Conservation (phyloP, 306 rosid genomes). For the Cercis canadensis region DNA sequence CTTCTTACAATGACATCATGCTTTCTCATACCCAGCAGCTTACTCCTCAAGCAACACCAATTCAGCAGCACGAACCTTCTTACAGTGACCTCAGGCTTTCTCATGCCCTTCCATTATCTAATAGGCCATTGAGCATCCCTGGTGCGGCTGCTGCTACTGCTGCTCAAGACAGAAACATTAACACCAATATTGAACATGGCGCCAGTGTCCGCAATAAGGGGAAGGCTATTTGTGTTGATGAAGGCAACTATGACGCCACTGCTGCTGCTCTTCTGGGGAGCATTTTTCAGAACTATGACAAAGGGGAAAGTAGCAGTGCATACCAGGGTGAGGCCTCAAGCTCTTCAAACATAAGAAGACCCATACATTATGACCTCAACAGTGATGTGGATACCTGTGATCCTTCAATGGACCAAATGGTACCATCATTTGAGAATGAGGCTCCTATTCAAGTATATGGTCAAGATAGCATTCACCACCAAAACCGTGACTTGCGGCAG, state of each 20-base stretch:
- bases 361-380: too few relatives aligned
- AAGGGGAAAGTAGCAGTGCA: background rate
- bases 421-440: background rate
- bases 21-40: too few relatives aligned
- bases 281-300: background rate
- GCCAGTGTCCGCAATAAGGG: background rate
- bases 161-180: background rate
- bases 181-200: background rate
- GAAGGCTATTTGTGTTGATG: background rate
- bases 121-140: too few relatives aligned
- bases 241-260: background rate
- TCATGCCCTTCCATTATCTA: too few relatives aligned
- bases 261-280: constrained; percentile 31
- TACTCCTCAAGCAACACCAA: too few relatives aligned
- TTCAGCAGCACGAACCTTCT: too few relatives aligned
- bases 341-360: background rate
- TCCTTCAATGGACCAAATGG: background rate
- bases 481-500: background rate
- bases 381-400: too few relatives aligned
- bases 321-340: background rate
- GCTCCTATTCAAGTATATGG: background rate
- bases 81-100: too few relatives aligned
- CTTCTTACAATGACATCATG: too few relatives aligned
- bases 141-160: background rate
- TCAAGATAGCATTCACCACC: background rate